Evolutionary conservation across 768 basidiomycete genomes (phyloP).

Genomic region (Calocybe indica): DNA sequence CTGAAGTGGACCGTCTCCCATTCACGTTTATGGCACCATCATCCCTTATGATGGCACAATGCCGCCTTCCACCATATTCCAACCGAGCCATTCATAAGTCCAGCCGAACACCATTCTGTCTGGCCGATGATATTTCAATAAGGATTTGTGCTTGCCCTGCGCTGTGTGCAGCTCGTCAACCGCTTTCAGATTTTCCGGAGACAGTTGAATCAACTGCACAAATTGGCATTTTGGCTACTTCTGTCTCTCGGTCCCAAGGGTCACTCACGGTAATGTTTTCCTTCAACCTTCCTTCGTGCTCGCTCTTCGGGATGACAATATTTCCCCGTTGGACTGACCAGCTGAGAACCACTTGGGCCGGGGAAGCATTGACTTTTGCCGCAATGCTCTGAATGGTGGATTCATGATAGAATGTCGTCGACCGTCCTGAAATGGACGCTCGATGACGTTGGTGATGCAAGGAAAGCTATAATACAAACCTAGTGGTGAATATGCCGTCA

Average conservation of each 20-base stretch:
- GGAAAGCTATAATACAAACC: conserved; percentile 11
- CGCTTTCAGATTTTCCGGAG: conserved; percentile 27
- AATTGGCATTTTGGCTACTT: too few relatives aligned
- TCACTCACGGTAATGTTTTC: conserved; percentile 33
- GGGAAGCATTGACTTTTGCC: conserved; percentile 18
- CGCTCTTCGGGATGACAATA: conserved; percentile 49
- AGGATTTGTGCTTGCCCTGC: conserved; percentile 31
- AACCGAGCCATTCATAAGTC: conserved; percentile 31
- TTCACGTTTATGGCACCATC: too few relatives aligned
- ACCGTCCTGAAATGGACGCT: too few relatives aligned
- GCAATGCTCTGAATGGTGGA: conserved; percentile 21
- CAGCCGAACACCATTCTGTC: conserved; percentile 28
- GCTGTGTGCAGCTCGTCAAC: conserved; percentile 33
- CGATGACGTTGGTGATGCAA: too few relatives aligned
- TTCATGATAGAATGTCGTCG: conserved; percentile 17
- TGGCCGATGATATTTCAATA: conserved; percentile 24
- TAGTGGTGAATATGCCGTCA: conserved; percentile 43
- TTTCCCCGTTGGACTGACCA: conserved; percentile 53
- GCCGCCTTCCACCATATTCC: conserved; percentile 25
- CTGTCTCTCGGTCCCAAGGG: not conserved
- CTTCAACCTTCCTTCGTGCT: conserved; percentile 31
- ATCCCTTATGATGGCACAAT: conserved; percentile 2
- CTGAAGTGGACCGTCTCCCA: too few relatives aligned
- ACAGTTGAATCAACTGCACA: conserved; percentile 23
- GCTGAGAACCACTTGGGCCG: conserved; percentile 46